Conservation (phyloP, 805 yeast genomes). For the Pichia heedii region DNA sequence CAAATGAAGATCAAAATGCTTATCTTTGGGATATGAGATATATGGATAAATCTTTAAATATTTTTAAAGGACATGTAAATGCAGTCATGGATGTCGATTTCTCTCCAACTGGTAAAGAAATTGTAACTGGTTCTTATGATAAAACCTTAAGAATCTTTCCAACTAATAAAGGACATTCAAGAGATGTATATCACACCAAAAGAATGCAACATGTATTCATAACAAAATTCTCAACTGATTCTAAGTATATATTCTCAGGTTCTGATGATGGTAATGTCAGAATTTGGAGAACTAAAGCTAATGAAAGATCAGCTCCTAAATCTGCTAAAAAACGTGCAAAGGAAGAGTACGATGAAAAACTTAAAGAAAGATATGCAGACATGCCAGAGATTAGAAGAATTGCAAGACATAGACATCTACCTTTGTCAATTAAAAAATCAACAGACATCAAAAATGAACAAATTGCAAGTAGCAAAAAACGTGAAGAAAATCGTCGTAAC, state of each 20-base stretch:
- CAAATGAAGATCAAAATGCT: slow-evolving; percentile 88
- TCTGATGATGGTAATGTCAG: slow-evolving; percentile 95
- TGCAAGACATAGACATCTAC: slow-evolving; percentile 86
- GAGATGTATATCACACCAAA: slow-evolving; percentile 93
- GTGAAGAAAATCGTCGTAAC: slow-evolving; percentile 75
- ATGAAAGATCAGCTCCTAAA: slow-evolving; percentile 75
- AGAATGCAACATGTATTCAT: slow-evolving; percentile 94
- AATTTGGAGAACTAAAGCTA: slow-evolving; percentile 83
- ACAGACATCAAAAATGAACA: slow-evolving; percentile 76
- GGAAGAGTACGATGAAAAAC: slow-evolving; percentile 82
- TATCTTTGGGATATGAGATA: slow-evolving; percentile 97
- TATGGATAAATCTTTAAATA: slow-evolving; percentile 68
- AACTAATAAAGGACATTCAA: slow-evolving; percentile 69
- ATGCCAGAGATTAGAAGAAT: slow-evolving; percentile 96
- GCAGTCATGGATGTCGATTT: slow-evolving; percentile 94
- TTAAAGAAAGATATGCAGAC: slow-evolving; percentile 84
- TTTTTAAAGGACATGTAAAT: slow-evolving; percentile 90
- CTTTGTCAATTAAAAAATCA: slow-evolving; percentile 80
- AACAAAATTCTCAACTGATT: slow-evolving; percentile 79
- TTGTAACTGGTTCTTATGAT: slow-evolving; percentile 93
- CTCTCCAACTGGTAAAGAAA: slow-evolving; percentile 93
- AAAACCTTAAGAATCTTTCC: slow-evolving; percentile 79
- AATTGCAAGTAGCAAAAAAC: slow-evolving; percentile 59
- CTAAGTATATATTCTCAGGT: slow-evolving; percentile 79
- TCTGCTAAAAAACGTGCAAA: slow-evolving; percentile 72